Evolutionary conservation across 129 eudicot species (phyloP), one percentile per base, ranked within the genome.

Genomic region (Oenanthe sinensis): DNA sequence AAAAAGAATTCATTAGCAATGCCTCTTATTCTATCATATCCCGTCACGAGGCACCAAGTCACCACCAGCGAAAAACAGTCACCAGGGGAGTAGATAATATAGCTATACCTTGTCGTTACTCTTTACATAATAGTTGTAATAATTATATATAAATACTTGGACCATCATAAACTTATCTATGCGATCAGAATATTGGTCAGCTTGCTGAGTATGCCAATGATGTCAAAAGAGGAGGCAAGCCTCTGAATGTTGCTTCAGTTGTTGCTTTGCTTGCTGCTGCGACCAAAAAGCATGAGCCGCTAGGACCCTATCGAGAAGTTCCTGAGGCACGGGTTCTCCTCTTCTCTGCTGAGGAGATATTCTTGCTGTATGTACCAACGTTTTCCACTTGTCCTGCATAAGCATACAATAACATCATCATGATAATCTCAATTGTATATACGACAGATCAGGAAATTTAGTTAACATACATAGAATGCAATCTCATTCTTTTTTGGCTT

Each of bases 251-350:
- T 83, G 86, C 76, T 89, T 90, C 52, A 84, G 85, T 79, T 95
- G 98, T 77, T 91, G 96, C 78, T 91, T 91, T 30, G 90, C 96
- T 85, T 88, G 96, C 40, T 91, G 92, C 74, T 88, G 91, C 8
- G 97, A 90, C 99, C 99, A 95, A 82, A 88, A 92, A 45, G 92
- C 93, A 82, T 95, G 99, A 52, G 99, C 99, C 8, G 84, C 76
- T 33, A 95, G 84, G 52, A 95, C 99, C 79, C 99, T 76, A 78
- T 95, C 97, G 7, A 95, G 85, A 36, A 95, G 96, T 79, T 95
- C 99, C 58, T 95, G 97, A 10, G 99, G 99, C 80, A 91, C 99
- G n/a, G 99, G 99, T 83, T 91, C 97, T 17, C 99, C 99, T 82
- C 99, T 85, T 82, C 99, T 95, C 80, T 95, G 99, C 71, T 95